These are phyloP conservation scores for Ganoderma sp. DNA, from an alignment of 1,284 basidiomycete species.

Conservation along the genomic window DNA sequence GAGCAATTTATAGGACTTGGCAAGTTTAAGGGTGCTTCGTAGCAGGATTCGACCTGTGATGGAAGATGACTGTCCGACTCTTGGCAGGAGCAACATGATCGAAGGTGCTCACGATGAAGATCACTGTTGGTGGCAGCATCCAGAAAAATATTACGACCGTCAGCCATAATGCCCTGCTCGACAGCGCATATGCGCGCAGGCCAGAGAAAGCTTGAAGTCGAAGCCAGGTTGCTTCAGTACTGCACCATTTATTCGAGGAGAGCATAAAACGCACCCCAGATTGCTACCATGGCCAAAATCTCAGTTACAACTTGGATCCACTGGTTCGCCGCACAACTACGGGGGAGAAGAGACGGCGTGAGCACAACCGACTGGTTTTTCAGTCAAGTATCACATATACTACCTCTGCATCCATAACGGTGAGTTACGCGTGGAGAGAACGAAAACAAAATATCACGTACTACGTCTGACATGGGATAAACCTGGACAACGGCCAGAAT, in stretches of 20 bases:
- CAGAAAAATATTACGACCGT: neutral
- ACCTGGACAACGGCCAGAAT: neutral
- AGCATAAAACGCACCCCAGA: neutral
- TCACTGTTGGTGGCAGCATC: neutral
- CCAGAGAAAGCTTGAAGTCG: neutral
- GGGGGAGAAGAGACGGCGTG: neutral
- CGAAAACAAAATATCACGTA: neutral
- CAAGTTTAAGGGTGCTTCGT: neutral
- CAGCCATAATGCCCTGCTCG: neutral
- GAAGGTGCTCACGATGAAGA: neutral
- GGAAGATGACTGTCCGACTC: neutral
- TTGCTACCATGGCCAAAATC: neutral
- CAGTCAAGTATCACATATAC: neutral
- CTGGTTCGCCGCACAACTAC: neutral
- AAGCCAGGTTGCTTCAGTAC: neutral
- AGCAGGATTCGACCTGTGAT: neutral
- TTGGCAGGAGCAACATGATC: neutral
- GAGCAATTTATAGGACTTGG: neutral
- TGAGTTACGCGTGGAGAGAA: neutral
- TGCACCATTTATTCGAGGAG: neutral
- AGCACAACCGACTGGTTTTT: neutral
- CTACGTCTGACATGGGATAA: neutral
- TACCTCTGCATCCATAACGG: neutral
- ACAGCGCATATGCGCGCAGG: neutral
- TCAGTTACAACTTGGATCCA: neutral